phyloP scores from a whole-genome alignment of 2,329 filamentous ascomycete genomes.

The Ophiocordyceps camponoti-leonardi region DNA sequence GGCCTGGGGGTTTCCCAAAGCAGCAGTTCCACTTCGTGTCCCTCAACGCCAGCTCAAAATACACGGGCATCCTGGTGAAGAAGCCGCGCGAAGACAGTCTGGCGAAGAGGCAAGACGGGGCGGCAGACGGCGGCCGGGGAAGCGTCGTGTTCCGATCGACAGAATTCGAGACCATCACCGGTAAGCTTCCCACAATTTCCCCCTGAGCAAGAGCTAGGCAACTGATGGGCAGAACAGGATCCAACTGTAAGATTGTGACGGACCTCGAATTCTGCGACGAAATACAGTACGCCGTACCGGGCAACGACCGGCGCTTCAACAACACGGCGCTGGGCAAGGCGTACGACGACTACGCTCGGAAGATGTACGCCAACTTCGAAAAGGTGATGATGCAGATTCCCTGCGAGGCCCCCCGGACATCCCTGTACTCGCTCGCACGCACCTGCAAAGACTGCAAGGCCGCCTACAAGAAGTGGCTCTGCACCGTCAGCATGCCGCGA shows the following conservation, averaged over 20 bases:
- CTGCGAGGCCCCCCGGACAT: slow-evolving; percentile 58
- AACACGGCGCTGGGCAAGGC: slow-evolving; percentile 46
- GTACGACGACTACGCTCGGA: slow-evolving; percentile 61
- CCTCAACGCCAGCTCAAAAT: slow-evolving; percentile 54
- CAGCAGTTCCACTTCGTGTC: slow-evolving; percentile 76
- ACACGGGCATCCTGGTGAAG: slow-evolving; percentile 56
- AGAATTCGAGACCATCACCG: slow-evolving; percentile 60
- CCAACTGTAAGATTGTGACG: slow-evolving; percentile 73
- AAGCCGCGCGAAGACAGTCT: slow-evolving; percentile 32
- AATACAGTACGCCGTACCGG: slow-evolving; percentile 80
- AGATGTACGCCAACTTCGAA: slow-evolving; percentile 60
- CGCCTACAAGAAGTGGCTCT: slow-evolving; percentile 91
- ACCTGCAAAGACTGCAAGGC: slow-evolving; percentile 57
- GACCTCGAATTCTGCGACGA: slow-evolving; percentile 80
- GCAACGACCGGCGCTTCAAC: slow-evolving; percentile 48
- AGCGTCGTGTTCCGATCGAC: slow-evolving; percentile 57
- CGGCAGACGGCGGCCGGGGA: slow-evolving; percentile 37
- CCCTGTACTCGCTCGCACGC: slow-evolving; percentile 66
- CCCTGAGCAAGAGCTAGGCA: not conserved
- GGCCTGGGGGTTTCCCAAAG: slow-evolving; percentile 50
- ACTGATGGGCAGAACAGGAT: slow-evolving; percentile 27
- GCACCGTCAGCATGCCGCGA: slow-evolving; percentile 78
- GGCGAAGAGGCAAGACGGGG: slow-evolving; percentile 11
- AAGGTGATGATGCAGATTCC: slow-evolving; percentile 70
- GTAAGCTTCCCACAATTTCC: slow-evolving; percentile 26